Base-by-base conservation (phyloP, 345 rosid species). In the Moricandia arvensis region DNA sequence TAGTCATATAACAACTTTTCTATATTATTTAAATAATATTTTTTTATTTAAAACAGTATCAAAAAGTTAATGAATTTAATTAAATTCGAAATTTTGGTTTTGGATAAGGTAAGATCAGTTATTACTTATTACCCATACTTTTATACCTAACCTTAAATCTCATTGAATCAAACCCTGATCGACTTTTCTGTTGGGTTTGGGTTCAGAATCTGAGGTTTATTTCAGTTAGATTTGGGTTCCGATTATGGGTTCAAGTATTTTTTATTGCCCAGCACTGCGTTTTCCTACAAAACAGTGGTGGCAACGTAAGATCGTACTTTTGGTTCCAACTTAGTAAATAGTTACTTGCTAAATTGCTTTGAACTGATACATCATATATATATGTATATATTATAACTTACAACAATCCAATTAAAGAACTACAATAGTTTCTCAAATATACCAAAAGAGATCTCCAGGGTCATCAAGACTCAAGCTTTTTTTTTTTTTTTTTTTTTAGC, bases 381-480 rank as follows among this genome's bases (percentile, higher is more conserved):
- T 43, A 12, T 43, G 4, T 45, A 5, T 11, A 13, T n/a, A n/a
- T n/a, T n/a, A n/a, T n/a, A 45, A 45, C 51, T 45, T n/a, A 45
- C 51, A 45, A 45, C 17, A 38, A 38, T 13, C 17, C 17, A 45
- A 13, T 13, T 45, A 17, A 45, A 45, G 17, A 45, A 45, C 17
- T 13, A 45, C 51, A 45, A 45, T 45, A 13, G 17, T 13, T 45
- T 45, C 51, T 45, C 51, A 43, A 43, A 43, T 43, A 43, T 43
- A 5, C 16, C 51, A 43, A 41, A 41, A 15, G 61, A 70, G 12
- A 64, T 11, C 61, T 33, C 76, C 49, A 57, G 33, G 49, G 24
- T 65, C 45, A 0, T 68, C 63, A 68, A 61, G 68, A 53, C 69
- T 62, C 63, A 43, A 64, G 45, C 45, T 35, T 35, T 30, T 30